These are phyloP conservation scores for Kodamaea fungicola DNA, from an alignment of 1,139 yeast genomes.

Conservation along the genomic window DNA sequence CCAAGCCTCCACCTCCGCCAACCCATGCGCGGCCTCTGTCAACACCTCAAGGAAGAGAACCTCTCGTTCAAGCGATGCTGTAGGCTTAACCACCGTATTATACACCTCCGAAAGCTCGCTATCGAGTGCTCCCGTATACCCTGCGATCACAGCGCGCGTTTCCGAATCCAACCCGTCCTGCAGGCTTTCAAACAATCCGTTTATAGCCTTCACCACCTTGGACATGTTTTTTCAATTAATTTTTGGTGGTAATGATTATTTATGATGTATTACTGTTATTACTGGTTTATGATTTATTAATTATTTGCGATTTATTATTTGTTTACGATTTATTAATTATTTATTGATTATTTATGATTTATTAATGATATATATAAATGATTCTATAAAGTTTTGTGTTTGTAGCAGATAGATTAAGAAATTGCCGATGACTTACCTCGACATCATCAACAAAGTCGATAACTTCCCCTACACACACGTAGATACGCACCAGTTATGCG, in stretches of 20 bases:
- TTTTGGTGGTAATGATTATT: too few relatives aligned
- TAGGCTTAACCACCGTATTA: constrained; percentile 36
- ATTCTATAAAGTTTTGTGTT: too few relatives aligned
- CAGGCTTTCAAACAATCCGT: constrained; percentile 29
- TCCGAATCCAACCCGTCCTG: constrained; percentile 13
- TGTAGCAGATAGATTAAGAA: background rate
- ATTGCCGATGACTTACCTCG: constrained; percentile 1
- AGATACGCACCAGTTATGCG: constrained; percentile 5
- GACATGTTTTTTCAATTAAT: background rate
- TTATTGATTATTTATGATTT: too few relatives aligned
- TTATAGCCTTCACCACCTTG: constrained; percentile 27
- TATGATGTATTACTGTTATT: too few relatives aligned
- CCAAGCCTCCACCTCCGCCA: constrained; percentile 50
- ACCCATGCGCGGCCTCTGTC: constrained; percentile 34
- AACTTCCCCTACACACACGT: constrained; percentile 37
- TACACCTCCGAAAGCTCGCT: constrained; percentile 33
- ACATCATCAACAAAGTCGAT: constrained; percentile 43
- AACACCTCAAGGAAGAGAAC: constrained; percentile 47
- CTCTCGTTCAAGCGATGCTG: constrained; percentile 31
- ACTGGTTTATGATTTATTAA: too few relatives aligned
- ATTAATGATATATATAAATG: too few relatives aligned
- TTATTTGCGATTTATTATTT: too few relatives aligned
- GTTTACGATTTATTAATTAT: too few relatives aligned
- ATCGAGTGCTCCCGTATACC: too few relatives aligned
- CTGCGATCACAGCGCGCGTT: constrained; percentile 16